Evolutionary conservation across 2,329 filamentous ascomycete species (phyloP).

Genomic region (Hortaea sp.): DNA sequence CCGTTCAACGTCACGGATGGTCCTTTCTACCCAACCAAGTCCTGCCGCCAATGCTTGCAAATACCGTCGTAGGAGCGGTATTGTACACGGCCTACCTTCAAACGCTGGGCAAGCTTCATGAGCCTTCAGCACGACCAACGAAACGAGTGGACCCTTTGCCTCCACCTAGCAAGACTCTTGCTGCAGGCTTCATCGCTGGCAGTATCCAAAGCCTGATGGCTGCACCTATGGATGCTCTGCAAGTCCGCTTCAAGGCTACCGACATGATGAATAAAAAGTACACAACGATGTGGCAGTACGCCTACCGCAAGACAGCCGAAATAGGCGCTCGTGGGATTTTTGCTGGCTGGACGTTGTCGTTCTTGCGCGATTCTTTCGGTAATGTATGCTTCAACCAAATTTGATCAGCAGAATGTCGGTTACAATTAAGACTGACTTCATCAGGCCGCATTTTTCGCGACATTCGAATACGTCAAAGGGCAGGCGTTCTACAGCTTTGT

Average conservation of each 20-base stretch:
- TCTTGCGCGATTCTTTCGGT: conserved; percentile 60
- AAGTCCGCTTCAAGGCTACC: conserved; percentile 58
- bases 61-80: conserved; percentile 62
- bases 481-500: conserved; percentile 65
- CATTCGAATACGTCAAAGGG: conserved; percentile 67
- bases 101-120: conserved; percentile 55
- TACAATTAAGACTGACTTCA: too few species aligned
- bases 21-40: conserved; percentile 64
- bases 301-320: conserved; percentile 54
- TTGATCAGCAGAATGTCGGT: not conserved
- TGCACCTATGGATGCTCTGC: conserved; percentile 65
- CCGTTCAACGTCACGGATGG: conserved; percentile 62
- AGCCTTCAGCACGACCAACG: conserved; percentile 50
- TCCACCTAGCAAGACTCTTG: conserved; percentile 51
- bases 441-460: conserved; percentile 56
- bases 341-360: conserved; percentile 59
- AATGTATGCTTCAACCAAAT: conserved; percentile 33
- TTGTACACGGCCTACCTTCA: conserved; percentile 69
- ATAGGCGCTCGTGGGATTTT: conserved; percentile 65
- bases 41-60: conserved; percentile 64
- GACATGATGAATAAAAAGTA: conserved; percentile 51
- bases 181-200: conserved; percentile 61
- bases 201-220: conserved; percentile 60
- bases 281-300: conserved; percentile 63
- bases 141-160: conserved; percentile 64